A percentile compares a stretch with the other conserved stretches of the same genome.
phyloP scores from a whole-genome alignment of 2,329 filamentous ascomycete species.

The Ceratocystis variospora region DNA sequence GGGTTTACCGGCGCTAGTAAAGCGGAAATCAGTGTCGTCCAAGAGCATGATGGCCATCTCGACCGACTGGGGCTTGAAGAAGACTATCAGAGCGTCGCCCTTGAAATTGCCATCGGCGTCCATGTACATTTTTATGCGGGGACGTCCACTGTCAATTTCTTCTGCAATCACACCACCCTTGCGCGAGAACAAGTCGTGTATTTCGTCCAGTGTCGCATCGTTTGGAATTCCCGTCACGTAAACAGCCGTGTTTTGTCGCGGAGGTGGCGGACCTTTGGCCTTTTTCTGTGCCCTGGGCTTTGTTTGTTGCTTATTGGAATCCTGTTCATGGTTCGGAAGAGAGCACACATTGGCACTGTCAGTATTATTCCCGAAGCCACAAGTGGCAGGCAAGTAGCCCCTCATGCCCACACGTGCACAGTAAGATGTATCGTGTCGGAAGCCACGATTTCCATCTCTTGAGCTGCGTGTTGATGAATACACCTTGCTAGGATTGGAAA shows the following conservation, averaged over 20 bases:
- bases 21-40: conserved; percentile 70
- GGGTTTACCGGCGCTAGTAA: conserved; percentile 37
- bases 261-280: conserved; percentile 35
- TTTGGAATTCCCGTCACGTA: conserved; percentile 79
- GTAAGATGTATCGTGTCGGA: neutral
- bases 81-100: conserved; percentile 83
- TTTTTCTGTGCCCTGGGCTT: conserved; percentile 32
- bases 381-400: neutral
- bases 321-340: conserved; percentile 11
- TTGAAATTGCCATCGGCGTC: conserved; percentile 76
- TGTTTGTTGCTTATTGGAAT: conserved; percentile 15
- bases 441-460: neutral
- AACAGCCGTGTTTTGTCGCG: conserved; percentile 69
- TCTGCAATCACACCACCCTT: conserved; percentile 88
- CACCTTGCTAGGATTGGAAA: neutral
- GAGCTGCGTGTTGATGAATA: neutral
- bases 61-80: conserved; percentile 91
- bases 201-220: conserved; percentile 66
- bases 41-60: conserved; percentile 67
- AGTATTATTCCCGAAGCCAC: conserved; percentile 17
- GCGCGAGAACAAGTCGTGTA: conserved; percentile 66
- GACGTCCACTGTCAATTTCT: conserved; percentile 75
- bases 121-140: conserved; percentile 85
- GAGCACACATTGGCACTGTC: conserved; percentile 14
- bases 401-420: neutral